Base-by-base conservation (phyloP, 2,329 filamentous ascomycete genomes). In the Cadophora gregata region DNA sequence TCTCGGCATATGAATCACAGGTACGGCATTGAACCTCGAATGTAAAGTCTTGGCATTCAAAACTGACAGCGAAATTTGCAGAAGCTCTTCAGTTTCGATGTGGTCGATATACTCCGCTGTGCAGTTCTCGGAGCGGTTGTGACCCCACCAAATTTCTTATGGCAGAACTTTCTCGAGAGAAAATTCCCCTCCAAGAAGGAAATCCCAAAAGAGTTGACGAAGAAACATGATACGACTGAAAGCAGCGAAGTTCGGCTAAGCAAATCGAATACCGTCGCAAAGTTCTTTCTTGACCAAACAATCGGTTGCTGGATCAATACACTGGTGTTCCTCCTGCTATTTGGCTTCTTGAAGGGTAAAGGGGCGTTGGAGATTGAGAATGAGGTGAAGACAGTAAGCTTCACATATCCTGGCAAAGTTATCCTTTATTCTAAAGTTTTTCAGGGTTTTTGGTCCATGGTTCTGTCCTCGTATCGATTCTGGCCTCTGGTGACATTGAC, bases 401-500 rank as follows among this genome's bases (percentile, higher is more conserved):
- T 25, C 31, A 10, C 21, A 12, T 21, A 4, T 1, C 36, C 19
- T 16, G 21, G 10, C 42, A 47, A 3, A 33, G 1, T n/a, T 3
- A 42, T 21, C 3, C 1, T 4, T 1, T 6, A 8, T 21, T 38
- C 55, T 58, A 21, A 58, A 31, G 42, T n/a, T 4, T 19, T 12
- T 16, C 27, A 58, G 55, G 55, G 55, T 1, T 58, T 42, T 31
- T 58, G 55, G 55, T 58, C 55, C 33, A 58, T 58, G 31, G 55
- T 58, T 27, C 14, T 58, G n/a, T 58, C 55, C 21, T 42, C 55
- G 55, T 58, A 58, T 25, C n/a, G 33, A 38, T 58, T 58, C 12
- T 58, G 55, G 55, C 55, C 55, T 24, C 33, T 58, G 12, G 55
- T 58, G 14, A 58, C 55, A 10, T 58, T 58, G 55, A 58, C 55